Percentiles rank a stretch among this genome's conserved stretches.
Evolutionary conservation across 805 yeast species (phyloP).

Genomic region (Candida germanica): DNA sequence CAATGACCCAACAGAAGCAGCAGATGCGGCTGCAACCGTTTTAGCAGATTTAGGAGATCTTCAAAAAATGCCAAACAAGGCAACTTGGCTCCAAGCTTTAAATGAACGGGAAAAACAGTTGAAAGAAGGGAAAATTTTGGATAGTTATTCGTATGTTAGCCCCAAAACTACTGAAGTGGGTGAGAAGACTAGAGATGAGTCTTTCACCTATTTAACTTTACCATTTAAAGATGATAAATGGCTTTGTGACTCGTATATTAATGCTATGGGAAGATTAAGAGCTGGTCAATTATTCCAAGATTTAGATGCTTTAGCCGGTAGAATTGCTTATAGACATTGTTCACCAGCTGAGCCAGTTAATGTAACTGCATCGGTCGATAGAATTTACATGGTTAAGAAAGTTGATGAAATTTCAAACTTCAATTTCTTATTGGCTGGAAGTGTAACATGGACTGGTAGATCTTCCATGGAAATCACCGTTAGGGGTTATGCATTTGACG

Average conservation of each 20-base stretch:
- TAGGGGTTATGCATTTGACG: slow-evolving; percentile 75
- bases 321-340: slow-evolving; percentile 89
- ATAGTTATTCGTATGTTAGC: slow-evolving; percentile 66
- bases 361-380: slow-evolving; percentile 92
- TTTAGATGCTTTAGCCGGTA: slow-evolving; percentile 89
- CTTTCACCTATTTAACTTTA: slow-evolving; percentile 63
- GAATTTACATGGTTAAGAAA: slow-evolving; percentile 82
- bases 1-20: slow-evolving; percentile 54
- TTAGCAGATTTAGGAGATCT: slow-evolving; percentile 58
- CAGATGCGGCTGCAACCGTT: slow-evolving; percentile 73
- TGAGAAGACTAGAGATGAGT: slow-evolving; percentile 75
- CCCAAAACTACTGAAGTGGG: slow-evolving; percentile 68
- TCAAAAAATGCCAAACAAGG: slow-evolving; percentile 41
- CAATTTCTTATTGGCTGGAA: slow-evolving; percentile 84
- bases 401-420: slow-evolving; percentile 72
- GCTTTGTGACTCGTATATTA: slow-evolving; percentile 83
- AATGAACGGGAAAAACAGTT: slow-evolving; percentile 66
- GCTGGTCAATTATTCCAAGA: slow-evolving; percentile 95
- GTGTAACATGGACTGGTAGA: slow-evolving; percentile 91
- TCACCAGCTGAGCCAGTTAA: slow-evolving; percentile 95
- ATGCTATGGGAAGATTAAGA: slow-evolving; percentile 86
- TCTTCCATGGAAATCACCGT: slow-evolving; percentile 95
- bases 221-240: slow-evolving; percentile 84
- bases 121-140: slow-evolving; percentile 70
- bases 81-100: slow-evolving; percentile 87